Conservation (phyloP, 2,329 filamentous ascomycete species). For the Ophiostoma tasmaniense region DNA sequence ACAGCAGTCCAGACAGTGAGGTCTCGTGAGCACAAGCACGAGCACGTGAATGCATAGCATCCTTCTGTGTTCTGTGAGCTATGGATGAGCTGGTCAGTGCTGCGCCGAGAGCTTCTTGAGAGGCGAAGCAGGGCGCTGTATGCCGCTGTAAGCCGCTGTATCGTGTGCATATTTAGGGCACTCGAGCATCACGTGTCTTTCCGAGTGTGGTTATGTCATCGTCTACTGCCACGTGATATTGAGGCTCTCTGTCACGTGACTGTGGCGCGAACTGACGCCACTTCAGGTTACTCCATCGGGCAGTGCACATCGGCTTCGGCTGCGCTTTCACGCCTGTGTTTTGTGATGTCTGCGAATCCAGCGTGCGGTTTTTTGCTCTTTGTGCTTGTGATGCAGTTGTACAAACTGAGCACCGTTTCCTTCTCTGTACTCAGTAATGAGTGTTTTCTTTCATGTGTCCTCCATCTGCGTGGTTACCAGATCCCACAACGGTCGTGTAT, state of each 20-base stretch:
- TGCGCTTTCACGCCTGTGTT: not conserved
- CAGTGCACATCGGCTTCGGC: not conserved
- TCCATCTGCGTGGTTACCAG: not conserved
- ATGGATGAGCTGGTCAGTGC: not conserved
- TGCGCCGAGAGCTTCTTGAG: not conserved
- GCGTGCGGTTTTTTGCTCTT: too few species aligned
- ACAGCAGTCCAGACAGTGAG: not conserved
- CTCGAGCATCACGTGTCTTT: not conserved
- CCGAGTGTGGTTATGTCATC: not conserved
- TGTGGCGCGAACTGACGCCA: not conserved
- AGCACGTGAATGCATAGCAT: not conserved
- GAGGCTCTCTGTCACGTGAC: not conserved
- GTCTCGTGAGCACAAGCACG: not conserved
- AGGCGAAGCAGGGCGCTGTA: not conserved
- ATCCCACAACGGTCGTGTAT: too few species aligned
- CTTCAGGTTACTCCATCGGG: not conserved
- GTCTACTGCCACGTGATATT: not conserved
- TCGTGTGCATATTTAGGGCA: conserved; percentile 1
- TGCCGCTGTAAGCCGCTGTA: not conserved
- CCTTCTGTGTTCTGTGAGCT: not conserved
- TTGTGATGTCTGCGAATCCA: too few species aligned
- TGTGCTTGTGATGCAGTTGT: not conserved
- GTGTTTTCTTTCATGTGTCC: not conserved
- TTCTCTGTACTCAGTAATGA: too few species aligned
- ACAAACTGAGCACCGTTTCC: not conserved